Base-by-base conservation (phyloP, 2,329 filamentous ascomycete genomes). In the Fusarium anthophilum region DNA sequence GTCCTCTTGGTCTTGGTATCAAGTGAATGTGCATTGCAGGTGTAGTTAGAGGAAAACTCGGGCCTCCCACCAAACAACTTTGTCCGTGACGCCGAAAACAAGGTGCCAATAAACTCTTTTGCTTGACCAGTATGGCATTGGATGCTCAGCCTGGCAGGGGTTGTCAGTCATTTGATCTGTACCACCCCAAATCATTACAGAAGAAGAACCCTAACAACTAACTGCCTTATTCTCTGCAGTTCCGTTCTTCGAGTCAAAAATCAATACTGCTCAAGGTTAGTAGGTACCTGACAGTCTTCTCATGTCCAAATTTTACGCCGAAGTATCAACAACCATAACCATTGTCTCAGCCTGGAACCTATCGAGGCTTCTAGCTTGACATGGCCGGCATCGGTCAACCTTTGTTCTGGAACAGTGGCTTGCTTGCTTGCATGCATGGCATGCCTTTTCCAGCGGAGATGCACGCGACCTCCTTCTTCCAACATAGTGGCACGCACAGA, bases 101-200 rank as follows among this genome's bases (percentile, higher is more conserved):
- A 30, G 24, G 24, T 24, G 35, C 35, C 24, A 32, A 30, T 20
- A 18, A 39, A 63, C 43, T 37, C 12, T 26, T n/a, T 18, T 18
- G 18, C 15, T 17, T n/a, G 35, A 10, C 26, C 17, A 24, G 65
- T 50, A 47, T 8, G 20, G 48, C 57, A 26, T 32, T 43, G 51
- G 51, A 39, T 32, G n/a, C 43, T 57, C 70, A 71, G 66, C 66
- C 61, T 43, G 56, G 57, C 66, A 74, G 61, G 53, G 70, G 55
- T 43, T 18, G n/a, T 47, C 37, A 53, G 70, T 73, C 70, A 71
- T 63, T 74, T 63, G 70, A 71, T 73, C 43, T 67, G 53, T 67
- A 56, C 53, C 58, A 68, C 56, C 35, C 35, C 39, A 41, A 32
- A 18, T 43, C 32, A 35, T 4, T 35, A 17, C 30, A 24, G 11